Conservation (phyloP, 2,329 filamentous ascomycete genomes). For the Ascochyta lentis region DNA sequence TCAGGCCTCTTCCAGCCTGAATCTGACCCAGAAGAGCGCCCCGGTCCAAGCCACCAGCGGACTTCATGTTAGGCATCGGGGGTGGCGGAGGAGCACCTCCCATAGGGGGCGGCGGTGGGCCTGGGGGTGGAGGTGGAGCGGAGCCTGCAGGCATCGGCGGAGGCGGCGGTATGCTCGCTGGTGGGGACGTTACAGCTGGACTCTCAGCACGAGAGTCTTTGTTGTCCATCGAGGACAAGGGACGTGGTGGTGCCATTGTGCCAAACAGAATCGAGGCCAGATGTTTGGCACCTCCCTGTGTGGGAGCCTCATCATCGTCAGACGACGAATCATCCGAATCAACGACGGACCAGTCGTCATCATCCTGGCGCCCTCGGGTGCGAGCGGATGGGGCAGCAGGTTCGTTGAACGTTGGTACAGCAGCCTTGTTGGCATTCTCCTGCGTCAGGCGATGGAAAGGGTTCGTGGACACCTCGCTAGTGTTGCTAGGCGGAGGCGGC, state of each 20-base stretch:
- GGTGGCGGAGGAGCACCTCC: slow-evolving; percentile 45
- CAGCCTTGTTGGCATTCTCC: slow-evolving; percentile 60
- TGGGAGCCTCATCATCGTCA: slow-evolving; percentile 76
- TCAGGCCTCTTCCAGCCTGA: slow-evolving; percentile 76
- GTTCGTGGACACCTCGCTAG: slow-evolving; percentile 72
- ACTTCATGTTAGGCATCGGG: slow-evolving; percentile 53
- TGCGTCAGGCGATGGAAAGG: slow-evolving; percentile 90
- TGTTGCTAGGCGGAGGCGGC: slow-evolving; percentile 48
- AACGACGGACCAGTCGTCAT: slow-evolving; percentile 82
- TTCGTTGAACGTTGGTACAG: slow-evolving; percentile 51
- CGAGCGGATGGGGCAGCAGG: slow-evolving; percentile 58
- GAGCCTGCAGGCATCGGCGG: slow-evolving; percentile 57
- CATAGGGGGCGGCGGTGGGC: slow-evolving; percentile 56
- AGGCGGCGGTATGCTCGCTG: slow-evolving; percentile 58
- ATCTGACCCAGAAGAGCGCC: slow-evolving; percentile 81
- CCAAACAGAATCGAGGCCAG: slow-evolving; percentile 95
- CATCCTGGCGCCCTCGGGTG: slow-evolving; percentile 64
- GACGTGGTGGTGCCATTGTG: slow-evolving; percentile 92
- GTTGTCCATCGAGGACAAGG: slow-evolving; percentile 81
- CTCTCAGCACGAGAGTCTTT: slow-evolving; percentile 59
- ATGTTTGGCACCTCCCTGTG: slow-evolving; percentile 84
- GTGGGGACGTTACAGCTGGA: slow-evolving; percentile 50
- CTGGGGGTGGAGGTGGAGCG: slow-evolving; percentile 56
- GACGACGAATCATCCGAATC: slow-evolving; percentile 77
- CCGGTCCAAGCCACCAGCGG: slow-evolving; percentile 46